phyloP scores from a whole-genome alignment of 306 rosid species.

The Trifolium pratense region DNA sequence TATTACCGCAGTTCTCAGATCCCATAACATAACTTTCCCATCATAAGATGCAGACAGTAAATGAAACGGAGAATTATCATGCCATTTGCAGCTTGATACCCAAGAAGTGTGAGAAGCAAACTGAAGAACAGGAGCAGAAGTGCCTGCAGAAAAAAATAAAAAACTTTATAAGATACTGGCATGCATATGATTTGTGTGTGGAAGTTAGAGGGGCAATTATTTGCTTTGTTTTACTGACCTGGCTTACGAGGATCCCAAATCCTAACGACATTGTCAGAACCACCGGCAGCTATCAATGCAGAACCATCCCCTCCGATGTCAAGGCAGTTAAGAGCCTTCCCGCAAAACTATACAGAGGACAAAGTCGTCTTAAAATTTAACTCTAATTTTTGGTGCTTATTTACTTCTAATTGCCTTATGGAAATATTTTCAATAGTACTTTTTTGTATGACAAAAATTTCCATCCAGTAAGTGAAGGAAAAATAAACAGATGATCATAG shows the following conservation, averaged over 20 bases:
- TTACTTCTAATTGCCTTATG: conserved; percentile 1
- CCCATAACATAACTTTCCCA: too few relatives aligned
- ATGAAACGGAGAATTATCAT: too few relatives aligned
- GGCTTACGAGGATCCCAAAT: conserved; percentile 99
- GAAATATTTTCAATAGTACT: conserved; percentile 24
- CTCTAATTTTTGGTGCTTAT: conserved; percentile 23
- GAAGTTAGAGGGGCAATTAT: conserved; percentile 11
- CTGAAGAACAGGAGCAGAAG: conserved; percentile 78
- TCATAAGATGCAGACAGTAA: too few relatives aligned
- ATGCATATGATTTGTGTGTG: not conserved
- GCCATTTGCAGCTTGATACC: conserved; percentile 92
- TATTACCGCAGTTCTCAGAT: conserved; percentile 90
- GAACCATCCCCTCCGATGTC: conserved; percentile 94
- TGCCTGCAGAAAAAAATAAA: conserved; percentile 51
- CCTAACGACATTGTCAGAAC: conserved; percentile 82
- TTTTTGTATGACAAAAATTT: not conserved
- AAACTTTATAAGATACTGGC: conserved; percentile 6
- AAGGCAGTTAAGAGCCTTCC: conserved; percentile 81
- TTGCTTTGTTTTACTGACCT: conserved; percentile 55
- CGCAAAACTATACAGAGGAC: conserved; percentile 57
- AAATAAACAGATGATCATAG: conserved; percentile 1
- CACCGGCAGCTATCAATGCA: conserved; percentile 78
- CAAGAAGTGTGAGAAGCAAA: conserved; percentile 84
- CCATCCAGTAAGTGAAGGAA: not conserved
- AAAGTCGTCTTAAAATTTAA: conserved; percentile 36